Conservation (phyloP, 257 asterid species). For the Handroanthus guayacan region DNA sequence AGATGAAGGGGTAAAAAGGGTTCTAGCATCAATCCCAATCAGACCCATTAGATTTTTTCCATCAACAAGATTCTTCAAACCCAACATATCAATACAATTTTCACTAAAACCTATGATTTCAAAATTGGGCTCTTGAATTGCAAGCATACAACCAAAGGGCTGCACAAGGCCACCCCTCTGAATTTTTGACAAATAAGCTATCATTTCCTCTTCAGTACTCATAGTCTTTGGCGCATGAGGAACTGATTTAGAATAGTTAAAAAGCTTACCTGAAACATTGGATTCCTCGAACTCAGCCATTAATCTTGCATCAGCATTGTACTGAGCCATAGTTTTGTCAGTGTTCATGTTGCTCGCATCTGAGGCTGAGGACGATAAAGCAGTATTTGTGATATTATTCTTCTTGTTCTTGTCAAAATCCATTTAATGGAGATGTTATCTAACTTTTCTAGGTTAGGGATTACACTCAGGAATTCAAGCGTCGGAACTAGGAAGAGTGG, state of each 20-base stretch:
- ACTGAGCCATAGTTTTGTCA: constrained; percentile 45
- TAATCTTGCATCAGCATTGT: constrained; percentile 57
- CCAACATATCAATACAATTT: constrained; percentile 61
- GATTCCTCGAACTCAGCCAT: constrained; percentile 63
- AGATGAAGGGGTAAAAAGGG: constrained; percentile 55
- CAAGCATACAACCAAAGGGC: constrained; percentile 70
- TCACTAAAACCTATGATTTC: constrained; percentile 57
- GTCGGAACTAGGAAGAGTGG: constrained; percentile 6
- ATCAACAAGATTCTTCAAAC: constrained; percentile 39
- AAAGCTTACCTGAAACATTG: constrained; percentile 52
- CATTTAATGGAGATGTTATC: constrained; percentile 32
- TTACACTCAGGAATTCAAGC: constrained; percentile 13
- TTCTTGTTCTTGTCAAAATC: constrained; percentile 20
- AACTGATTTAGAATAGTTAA: constrained; percentile 53
- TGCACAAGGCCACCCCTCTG: constrained; percentile 76
- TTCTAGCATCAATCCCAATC: constrained; percentile 63
- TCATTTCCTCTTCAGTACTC: constrained; percentile 44
- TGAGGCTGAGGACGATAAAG: constrained; percentile 45
- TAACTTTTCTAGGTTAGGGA: constrained; percentile 14
- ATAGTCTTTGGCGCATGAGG: constrained; percentile 6
- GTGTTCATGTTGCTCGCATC: constrained; percentile 47
- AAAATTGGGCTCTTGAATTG: constrained; percentile 53
- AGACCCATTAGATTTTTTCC: constrained; percentile 20
- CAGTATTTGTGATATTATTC: background rate
- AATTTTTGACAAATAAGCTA: constrained; percentile 53